Percentiles rank a stretch among this genome's conserved stretches.
phyloP scores from a whole-genome alignment of 176 grass and related monocot genomes.

The Calamus simplicifolius region DNA sequence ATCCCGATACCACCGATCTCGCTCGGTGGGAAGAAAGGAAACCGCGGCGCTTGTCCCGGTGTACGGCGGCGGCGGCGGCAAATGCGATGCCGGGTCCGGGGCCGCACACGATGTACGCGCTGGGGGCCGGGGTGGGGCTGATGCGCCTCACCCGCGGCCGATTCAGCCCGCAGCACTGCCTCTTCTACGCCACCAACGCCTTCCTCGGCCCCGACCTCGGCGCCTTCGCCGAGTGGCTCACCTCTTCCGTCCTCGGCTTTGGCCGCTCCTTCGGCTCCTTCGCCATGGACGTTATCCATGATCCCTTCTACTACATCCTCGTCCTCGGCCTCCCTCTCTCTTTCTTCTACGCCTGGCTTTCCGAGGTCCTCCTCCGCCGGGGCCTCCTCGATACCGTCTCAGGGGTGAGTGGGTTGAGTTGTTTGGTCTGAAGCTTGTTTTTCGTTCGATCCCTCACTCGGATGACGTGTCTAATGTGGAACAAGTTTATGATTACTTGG shows the following conservation, averaged over 20 bases:
- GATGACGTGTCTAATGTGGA: too few relatives aligned
- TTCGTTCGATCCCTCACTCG: too few relatives aligned
- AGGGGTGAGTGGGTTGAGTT: slow-evolving; percentile 23
- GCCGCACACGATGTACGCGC: slow-evolving; percentile 82
- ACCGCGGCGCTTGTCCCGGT: too few relatives aligned
- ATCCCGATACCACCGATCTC: too few relatives aligned
- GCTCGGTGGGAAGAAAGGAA: too few relatives aligned
- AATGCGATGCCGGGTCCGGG: slow-evolving; percentile 67
- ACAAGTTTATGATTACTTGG: too few relatives aligned
- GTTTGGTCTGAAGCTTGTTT: too few relatives aligned
- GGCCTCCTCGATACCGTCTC: slow-evolving; percentile 43
- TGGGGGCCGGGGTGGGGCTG: slow-evolving; percentile 45
- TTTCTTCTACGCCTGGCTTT: slow-evolving; percentile 61
- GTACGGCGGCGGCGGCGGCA: too few relatives aligned
- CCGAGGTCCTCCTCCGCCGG: slow-evolving; percentile 23
- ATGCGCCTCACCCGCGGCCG: slow-evolving; percentile 41
- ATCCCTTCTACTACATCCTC: slow-evolving; percentile 79
- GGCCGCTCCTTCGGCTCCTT: slow-evolving; percentile 17
- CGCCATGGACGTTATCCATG: slow-evolving; percentile 68
- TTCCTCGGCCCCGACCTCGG: slow-evolving; percentile 94
- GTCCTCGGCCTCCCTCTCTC: slow-evolving; percentile 70
- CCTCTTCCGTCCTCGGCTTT: slow-evolving; percentile 30
- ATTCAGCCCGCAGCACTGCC: slow-evolving; percentile 81
- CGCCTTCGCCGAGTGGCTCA: slow-evolving; percentile 80
- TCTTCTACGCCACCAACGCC: slow-evolving; percentile 69